Conservation (phyloP, 1,284 basidiomycete genomes). For the Flammula alnicola region DNA sequence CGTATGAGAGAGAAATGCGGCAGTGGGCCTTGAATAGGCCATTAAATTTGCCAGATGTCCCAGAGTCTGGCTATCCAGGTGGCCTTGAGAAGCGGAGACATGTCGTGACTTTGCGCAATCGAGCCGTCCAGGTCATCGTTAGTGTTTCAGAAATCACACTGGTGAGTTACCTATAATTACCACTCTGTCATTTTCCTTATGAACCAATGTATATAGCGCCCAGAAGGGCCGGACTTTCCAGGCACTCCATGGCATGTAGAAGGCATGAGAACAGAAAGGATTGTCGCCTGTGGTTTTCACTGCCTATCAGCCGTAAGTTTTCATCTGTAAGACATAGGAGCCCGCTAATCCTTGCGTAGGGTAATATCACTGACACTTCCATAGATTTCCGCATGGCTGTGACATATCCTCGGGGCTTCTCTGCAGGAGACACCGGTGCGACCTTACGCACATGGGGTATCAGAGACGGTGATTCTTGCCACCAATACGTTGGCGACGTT, state of each 20-base stretch:
- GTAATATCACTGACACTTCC: conserved; percentile 42
- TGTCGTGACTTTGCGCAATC: conserved; percentile 40
- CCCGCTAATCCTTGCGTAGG: conserved; percentile 29
- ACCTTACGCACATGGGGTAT: conserved; percentile 54
- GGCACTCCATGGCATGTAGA: conserved; percentile 58
- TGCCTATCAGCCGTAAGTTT: conserved; percentile 43
- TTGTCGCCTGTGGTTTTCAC: conserved; percentile 52
- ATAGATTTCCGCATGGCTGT: conserved; percentile 56
- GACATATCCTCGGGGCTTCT: conserved; percentile 45
- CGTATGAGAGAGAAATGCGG: conserved; percentile 43
- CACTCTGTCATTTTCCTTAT: not conserved
- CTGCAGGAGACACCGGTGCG: conserved; percentile 47
- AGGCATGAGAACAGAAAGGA: conserved; percentile 59
- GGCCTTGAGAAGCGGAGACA: conserved; percentile 43
- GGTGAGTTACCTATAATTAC: conserved; percentile 33
- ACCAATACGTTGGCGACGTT: conserved; percentile 49
- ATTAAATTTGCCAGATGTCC: conserved; percentile 50
- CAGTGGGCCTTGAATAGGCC: conserved; percentile 49
- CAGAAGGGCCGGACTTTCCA: conserved; percentile 40
- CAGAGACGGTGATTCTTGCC: conserved; percentile 47
- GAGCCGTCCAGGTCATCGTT: conserved; percentile 50
- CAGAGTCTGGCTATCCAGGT: conserved; percentile 44
- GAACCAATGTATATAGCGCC: conserved; percentile 35
- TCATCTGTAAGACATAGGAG: not conserved
- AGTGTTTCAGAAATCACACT: conserved; percentile 47